Evolutionary conservation across 1,284 basidiomycete species (phyloP), one percentile per base, ranked within the genome.

Genomic region (Moesziomyces globuligerus): DNA sequence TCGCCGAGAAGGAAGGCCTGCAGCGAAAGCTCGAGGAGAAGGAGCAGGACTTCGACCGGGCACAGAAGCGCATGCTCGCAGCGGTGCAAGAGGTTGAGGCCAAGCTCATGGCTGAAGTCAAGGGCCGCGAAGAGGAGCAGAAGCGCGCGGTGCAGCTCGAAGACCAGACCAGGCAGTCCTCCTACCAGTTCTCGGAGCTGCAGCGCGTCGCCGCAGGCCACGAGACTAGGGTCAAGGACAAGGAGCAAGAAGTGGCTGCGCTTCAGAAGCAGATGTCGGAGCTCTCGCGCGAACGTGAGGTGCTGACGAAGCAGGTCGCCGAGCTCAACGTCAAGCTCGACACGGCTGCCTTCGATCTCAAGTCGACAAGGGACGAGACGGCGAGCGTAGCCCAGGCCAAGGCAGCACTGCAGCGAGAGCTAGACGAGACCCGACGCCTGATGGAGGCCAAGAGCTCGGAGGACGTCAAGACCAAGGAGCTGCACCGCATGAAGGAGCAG

Each of bases 381-480:
- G 83, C 86, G 34, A 86, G 87, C 26, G 87, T 88, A 20, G 80
- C 84, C 9, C 82, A 83, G 4, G 84, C 86, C 7, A 87, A 88
- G 34, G 83, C 85, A 40, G 90, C 89, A 72, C 84, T 95, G 15
- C 89, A 93, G 76, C 87, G 86, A 43, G 93, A 96, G 82, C 85
- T 96, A 13, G 94, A 97, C 77, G 91, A 92, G 51, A 79, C 77
- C 0, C 60, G 94, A 7, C 85, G 87, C 20, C 83, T 92, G 18
- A 88, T 96, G 85, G 89, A 90, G 50, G 90, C 91, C 6, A 95
- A 94, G 83, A 88, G 89, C 1, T 90, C 89, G 20, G 94, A 96
- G 80, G 93, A 94, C 77, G 90, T 88, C 29, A 90, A 90, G 55
- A 88, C 91, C 23, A 88, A 87, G 46, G 92, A 96, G 81, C 91